These are phyloP conservation scores for Gossypium turneri DNA, from an alignment of 345 rosid species.

Conservation along the genomic window DNA sequence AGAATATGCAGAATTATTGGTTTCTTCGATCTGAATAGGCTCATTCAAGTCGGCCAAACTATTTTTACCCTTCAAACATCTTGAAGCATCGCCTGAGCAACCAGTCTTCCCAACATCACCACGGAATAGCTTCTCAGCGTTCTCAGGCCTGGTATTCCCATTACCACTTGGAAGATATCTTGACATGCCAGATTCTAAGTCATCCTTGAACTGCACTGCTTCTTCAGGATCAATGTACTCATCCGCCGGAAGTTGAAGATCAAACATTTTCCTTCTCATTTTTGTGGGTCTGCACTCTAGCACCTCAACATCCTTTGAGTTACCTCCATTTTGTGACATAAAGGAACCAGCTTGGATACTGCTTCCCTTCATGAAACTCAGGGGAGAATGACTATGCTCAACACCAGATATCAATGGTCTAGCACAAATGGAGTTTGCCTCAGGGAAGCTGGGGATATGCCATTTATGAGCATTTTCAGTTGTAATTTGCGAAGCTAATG, in stretches of 20 bases:
- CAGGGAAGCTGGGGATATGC: constrained; percentile 57
- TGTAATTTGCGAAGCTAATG: constrained; percentile 49
- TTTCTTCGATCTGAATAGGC: constrained; percentile 56
- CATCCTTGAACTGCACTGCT: constrained; percentile 29
- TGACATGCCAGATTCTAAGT: constrained; percentile 35
- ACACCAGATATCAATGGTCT: constrained; percentile 44
- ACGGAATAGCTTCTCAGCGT: constrained; percentile 31
- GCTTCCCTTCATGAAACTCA: constrained; percentile 49
- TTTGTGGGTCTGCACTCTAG: constrained; percentile 67
- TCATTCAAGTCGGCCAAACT: constrained; percentile 75
- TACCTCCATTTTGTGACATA: constrained; percentile 45
- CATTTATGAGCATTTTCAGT: constrained; percentile 62
- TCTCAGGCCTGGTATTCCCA: constrained; percentile 32
- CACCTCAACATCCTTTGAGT: constrained; percentile 52
- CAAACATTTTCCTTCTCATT: constrained; percentile 68
- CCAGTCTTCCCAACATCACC: constrained; percentile 32
- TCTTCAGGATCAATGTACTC: constrained; percentile 63
- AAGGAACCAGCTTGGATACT: constrained; percentile 45
- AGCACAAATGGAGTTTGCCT: constrained; percentile 44
- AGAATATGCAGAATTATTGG: constrained; percentile 33
- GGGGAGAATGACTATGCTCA: constrained; percentile 50
- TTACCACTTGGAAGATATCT: constrained; percentile 44
- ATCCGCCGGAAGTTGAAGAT: constrained; percentile 83
- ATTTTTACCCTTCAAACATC: constrained; percentile 34
- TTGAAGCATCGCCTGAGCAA: constrained; percentile 31